Conservation (phyloP, 345 rosid species). For the Balakata baccata region DNA sequence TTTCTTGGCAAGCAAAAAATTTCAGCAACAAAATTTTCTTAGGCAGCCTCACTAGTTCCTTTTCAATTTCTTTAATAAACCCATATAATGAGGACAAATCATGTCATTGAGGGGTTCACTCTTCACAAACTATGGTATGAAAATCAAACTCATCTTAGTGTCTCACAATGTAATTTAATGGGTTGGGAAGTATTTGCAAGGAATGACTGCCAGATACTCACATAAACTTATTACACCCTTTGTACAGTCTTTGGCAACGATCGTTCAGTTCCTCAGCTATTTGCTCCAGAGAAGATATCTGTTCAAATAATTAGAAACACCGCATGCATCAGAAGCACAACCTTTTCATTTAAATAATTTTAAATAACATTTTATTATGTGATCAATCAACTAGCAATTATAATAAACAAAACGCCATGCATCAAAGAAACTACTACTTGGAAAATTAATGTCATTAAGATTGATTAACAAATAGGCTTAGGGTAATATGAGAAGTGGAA, state of each 20-base stretch:
- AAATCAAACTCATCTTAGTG: not conserved
- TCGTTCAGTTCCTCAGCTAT: constrained; percentile 63
- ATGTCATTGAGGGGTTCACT: too few relatives aligned
- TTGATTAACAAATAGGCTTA: not conserved
- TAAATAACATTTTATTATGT: not conserved
- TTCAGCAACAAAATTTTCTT: not conserved
- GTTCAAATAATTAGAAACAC: constrained; percentile 15
- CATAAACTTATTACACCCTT: constrained; percentile 63
- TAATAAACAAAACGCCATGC: not conserved
- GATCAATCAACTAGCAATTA: not conserved
- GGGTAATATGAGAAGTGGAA: not conserved
- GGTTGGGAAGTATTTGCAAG: not conserved
- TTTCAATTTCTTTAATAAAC: not conserved
- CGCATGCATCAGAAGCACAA: not conserved
- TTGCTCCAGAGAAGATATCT: constrained; percentile 57
- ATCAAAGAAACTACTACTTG: not conserved
- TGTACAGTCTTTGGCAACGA: constrained; percentile 68
- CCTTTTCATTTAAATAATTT: not conserved
- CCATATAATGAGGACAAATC: not conserved
- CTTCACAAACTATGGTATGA: not conserved
- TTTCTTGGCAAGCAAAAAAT: not conserved
- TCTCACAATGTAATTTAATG: not conserved
- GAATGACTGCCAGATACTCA: constrained; percentile 28
- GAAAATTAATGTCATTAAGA: not conserved
- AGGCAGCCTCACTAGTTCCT: not conserved